Evolutionary conservation across 495 filamentous ascomycete genomes (phyloP).

Genomic region (Lasiosphaeriaceae sp.): DNA sequence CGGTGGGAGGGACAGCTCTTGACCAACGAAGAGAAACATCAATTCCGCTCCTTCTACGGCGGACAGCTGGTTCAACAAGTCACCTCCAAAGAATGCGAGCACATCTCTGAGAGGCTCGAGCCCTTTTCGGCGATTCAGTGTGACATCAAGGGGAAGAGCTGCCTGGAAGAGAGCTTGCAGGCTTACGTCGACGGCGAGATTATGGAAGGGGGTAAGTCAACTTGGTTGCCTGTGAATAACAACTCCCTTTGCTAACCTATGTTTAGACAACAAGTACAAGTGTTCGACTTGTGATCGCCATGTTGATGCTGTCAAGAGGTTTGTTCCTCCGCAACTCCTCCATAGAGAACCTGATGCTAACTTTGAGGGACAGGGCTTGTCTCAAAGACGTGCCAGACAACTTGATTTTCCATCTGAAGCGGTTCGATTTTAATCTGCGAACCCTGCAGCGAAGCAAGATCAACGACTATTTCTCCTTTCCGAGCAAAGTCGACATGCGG

Average conservation of each 20-base stretch:
- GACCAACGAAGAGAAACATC: constrained; percentile 61
- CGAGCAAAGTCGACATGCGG: constrained; percentile 78
- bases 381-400: constrained; percentile 92
- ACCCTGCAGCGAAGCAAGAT: constrained; percentile 85
- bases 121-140: constrained; percentile 95
- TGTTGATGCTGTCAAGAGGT: constrained; percentile 91
- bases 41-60: constrained; percentile 81
- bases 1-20: constrained; percentile 82
- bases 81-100: constrained; percentile 87
- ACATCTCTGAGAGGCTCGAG: constrained; percentile 87
- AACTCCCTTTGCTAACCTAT: constrained; percentile 16
- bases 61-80: constrained; percentile 93
- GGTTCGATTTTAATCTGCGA: constrained; percentile 92
- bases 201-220: constrained; percentile 78
- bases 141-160: constrained; percentile 90
- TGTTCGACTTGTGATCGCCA: constrained; percentile 87
- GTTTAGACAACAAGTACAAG: constrained; percentile 89
- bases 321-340: constrained; percentile 8
- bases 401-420: constrained; percentile 93
- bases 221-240: background rate
- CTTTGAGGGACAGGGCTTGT: constrained; percentile 59
- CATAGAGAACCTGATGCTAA: constrained; percentile 13
- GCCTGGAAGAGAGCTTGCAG: constrained; percentile 79
- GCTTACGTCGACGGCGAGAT: constrained; percentile 95
- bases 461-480: constrained; percentile 92